Base-by-base conservation (phyloP, 2,329 filamentous ascomycete genomes). In the Pseudogymnoascus sp. region DNA sequence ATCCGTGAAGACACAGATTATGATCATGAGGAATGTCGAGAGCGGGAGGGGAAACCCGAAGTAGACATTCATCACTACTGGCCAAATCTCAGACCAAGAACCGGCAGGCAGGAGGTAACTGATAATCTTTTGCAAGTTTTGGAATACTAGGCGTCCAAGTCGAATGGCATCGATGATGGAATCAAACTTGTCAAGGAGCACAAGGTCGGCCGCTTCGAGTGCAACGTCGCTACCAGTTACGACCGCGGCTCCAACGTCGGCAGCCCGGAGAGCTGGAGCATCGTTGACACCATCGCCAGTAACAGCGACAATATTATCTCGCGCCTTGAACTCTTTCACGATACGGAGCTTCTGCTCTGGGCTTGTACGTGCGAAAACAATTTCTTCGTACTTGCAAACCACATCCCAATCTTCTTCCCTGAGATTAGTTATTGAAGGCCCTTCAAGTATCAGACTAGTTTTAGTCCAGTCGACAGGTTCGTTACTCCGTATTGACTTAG, bases 111-210 rank as follows among this genome's bases (percentile, higher is more conserved):
- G 73, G 0, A 83, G 75, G 48, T 86, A 86, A 25, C 80, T 78
- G 64, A 86, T 83, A 0, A 82, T 71, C 79, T 93, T 92, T 73
- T 90, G 89, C 61, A 92, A 76, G 69, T 92, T 92, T 73, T 92
- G 87, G 75, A 90, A 92, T n/a, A 92, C 87, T 5, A 90, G 83
- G 13, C 89, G 83, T 0, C 89, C 89, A 65, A 88, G 90, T 67
- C 85, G 80, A 1, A 92, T 84, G 0, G 89, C 90, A 71, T 89
- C 83, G 4, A 92, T 85, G 34, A 93, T 83, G 1, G 86, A 88
- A 0, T 84, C 81, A 71, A 93, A 92, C 0, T 84, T 86, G 62
- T 92, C 89, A 5, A 87, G 75, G 68, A 88, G 71, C 0, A 86
- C 82, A 81, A 86, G 85, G 67, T 87, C 84, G 0, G 83, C 79